Percentiles rank a stretch among this genome's conserved stretches.
Evolutionary conservation across 441 rosid genomes (phyloP).

Genomic region (Manihot esculenta): DNA sequence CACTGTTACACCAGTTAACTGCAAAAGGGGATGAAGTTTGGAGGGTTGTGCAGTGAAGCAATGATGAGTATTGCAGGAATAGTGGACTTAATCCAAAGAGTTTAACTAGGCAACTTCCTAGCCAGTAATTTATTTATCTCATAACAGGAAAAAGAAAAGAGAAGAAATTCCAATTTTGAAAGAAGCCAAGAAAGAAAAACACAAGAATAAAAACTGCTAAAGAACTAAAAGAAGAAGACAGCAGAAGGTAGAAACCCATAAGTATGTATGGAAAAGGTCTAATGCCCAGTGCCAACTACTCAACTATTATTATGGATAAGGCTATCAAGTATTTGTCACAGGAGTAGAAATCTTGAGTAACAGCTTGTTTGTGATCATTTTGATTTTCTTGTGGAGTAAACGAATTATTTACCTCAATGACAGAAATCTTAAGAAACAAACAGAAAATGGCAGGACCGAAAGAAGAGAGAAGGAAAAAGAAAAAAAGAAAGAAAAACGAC

Average conservation of each 20-base stretch:
- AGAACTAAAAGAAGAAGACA: conserved; percentile 10
- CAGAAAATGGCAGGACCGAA: conserved; percentile 15
- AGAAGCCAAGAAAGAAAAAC: conserved; percentile 34
- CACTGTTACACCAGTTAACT: conserved; percentile 99
- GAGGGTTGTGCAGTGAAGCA: conserved; percentile 64
- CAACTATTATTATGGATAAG: conserved; percentile 24
- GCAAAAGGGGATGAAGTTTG: conserved; percentile 40
- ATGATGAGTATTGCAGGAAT: conserved; percentile 61
- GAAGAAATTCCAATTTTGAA: conserved; percentile 20
- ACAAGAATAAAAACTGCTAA: conserved; percentile 12
- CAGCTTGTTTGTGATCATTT: neutral
- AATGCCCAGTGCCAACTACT: conserved; percentile 16
- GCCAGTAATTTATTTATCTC: conserved; percentile 32
- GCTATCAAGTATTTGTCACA: conserved; percentile 27
- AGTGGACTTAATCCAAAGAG: conserved; percentile 38
- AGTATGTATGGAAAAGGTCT: conserved; percentile 14
- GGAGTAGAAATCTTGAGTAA: conserved; percentile 13
- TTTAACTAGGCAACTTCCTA: conserved; percentile 39
- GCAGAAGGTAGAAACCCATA: conserved; percentile 14
- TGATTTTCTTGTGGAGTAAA: neutral
- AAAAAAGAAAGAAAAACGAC: conserved; percentile 19
- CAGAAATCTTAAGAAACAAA: conserved; percentile 25
- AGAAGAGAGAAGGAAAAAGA: conserved; percentile 25
- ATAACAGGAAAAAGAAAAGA: conserved; percentile 7
- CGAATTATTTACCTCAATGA: neutral